Evolutionary conservation across 1,139 yeast species (phyloP), one percentile per base, ranked within the genome.

Genomic region (Arxiozyma slooffiae): DNA sequence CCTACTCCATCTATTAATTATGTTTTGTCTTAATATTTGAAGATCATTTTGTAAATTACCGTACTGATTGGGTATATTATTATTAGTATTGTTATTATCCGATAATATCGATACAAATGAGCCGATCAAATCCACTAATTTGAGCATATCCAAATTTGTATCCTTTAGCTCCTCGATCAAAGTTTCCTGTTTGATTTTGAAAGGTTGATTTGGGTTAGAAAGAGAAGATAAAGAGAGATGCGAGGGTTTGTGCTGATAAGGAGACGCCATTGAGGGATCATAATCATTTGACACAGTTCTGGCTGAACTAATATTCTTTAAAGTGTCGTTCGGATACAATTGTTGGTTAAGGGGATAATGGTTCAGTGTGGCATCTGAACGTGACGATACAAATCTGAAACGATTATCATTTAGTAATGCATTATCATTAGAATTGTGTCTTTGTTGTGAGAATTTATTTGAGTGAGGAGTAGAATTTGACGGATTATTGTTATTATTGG

Each of bases 91-190:
- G 17, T 14, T 38, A 36, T 17, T 47, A 41, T 16, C 20, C n/a
- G 20, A 17, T 20, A 38, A 17, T 4, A 38, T 38, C 11, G 39
- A 38, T 7, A 17, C n/a, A 38, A 38, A 17, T n/a, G 21, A 38
- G n/a, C 36, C 36, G 16, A 45, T 37, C n/a, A 41, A 23, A 39
- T 45, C 48, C 18, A 45, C 39, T 8, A 45, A n/a, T 16, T 45
- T 45, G 8, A 45, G 17, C 37, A 45, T 45, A 38, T 45, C 48
- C 11, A 38, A n/a, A 45, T 45, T 45, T 21, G 41, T 45, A 30
- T 30, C 36, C 36, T 11, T 30, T 30, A 30, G 14, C n/a, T 30
- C 36, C n/a, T 30, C 36, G 14, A 30, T 30, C n/a, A 30, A 30
- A 30, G 36, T 30, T 6, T 30, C 36, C 14, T 30, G 36, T 30